Base-by-base conservation (phyloP, 1,284 basidiomycete genomes). In the Melampsora americana region DNA sequence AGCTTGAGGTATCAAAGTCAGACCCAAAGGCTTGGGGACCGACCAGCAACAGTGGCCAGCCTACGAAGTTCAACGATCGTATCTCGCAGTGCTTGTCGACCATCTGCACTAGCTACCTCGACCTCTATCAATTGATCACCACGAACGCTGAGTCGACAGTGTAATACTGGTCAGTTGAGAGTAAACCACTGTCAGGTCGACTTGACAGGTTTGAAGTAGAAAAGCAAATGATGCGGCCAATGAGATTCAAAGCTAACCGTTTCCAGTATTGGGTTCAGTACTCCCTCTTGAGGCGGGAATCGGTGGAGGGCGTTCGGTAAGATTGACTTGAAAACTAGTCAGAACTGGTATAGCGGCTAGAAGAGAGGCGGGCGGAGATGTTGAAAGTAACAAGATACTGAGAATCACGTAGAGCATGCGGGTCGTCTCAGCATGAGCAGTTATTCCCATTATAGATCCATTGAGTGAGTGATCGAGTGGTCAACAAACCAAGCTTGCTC, bases 41-140 rank as follows among this genome's bases (percentile, higher is more conserved):
- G 62, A 72, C 70, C 30, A 50, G 70, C 70, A 12, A 72, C 62
- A 20, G 61, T 44, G 32, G 60, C 62, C 44, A 72, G 50, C 26
- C 70, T 64, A 48, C 70, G 70, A 53, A 72, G 44, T 72, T 72
- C 70, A 50, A 61, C 50, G 32, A 65, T 72, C 14, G 70, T 48
- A 50, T 72, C 70, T n/a, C 62, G 61, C 16, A 72, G 32, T 3
- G 70, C 70, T n/a, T 65, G 70, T 35, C 62, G 26, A 20, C 50
- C 50, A 56, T 72, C 70, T 2, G 50, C 42, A 30, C 61, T 72
- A 18, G 70, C 62, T 46, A 72, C 70, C 18, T 72, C 70, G 14
- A 72, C 62, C 18, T 72, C 70, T 12, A 72, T 65, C 44, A 72
- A 61, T 53, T 72, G 70, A 53, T 72, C 70, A 18, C 70, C 70